Percentiles rank a stretch among this genome's conserved stretches.
These are phyloP conservation scores for Sphaerulina populicola DNA, from an alignment of 2,329 filamentous ascomycete species.

Conservation along the genomic window DNA sequence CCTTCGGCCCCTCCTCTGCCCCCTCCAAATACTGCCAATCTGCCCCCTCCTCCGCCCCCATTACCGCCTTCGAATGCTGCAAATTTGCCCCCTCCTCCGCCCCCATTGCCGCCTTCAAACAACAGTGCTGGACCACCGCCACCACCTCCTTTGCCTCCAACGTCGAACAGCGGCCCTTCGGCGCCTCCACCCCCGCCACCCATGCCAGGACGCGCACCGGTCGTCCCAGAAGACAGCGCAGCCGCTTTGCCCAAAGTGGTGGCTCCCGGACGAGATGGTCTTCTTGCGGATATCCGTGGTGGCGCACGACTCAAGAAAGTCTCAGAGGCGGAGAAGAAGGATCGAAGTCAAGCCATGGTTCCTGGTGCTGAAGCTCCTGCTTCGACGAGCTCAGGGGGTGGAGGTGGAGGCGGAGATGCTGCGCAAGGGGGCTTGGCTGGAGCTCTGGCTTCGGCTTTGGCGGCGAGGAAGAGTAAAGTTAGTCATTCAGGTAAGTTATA, in stretches of 20 bases:
- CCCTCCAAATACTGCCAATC: constrained; percentile 33
- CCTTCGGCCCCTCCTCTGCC: constrained; percentile 40
- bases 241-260: constrained; percentile 15
- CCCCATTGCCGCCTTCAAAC: constrained; percentile 13
- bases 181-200: constrained; percentile 38
- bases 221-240: constrained; percentile 36
- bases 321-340: constrained; percentile 58
- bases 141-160: constrained; percentile 34
- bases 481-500: constrained; percentile 77
- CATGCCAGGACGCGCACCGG: constrained; percentile 38
- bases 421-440: constrained; percentile 40
- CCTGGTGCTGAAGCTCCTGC: constrained; percentile 51
- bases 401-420: constrained; percentile 43
- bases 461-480: constrained; percentile 85
- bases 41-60: constrained; percentile 12
- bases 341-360: constrained; percentile 59
- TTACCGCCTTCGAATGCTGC: constrained; percentile 10
- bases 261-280: constrained; percentile 46
- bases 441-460: constrained; percentile 69
- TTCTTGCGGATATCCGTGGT: constrained; percentile 64
- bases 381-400: constrained; percentile 49
- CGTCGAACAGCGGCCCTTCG: constrained; percentile 27
- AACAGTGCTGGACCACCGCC: constrained; percentile 35
- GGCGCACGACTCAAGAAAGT: constrained; percentile 64
- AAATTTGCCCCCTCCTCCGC: constrained; percentile 8